These are phyloP conservation scores for Panus rudis DNA, from an alignment of 768 basidiomycete genomes.

Conservation along the genomic window DNA sequence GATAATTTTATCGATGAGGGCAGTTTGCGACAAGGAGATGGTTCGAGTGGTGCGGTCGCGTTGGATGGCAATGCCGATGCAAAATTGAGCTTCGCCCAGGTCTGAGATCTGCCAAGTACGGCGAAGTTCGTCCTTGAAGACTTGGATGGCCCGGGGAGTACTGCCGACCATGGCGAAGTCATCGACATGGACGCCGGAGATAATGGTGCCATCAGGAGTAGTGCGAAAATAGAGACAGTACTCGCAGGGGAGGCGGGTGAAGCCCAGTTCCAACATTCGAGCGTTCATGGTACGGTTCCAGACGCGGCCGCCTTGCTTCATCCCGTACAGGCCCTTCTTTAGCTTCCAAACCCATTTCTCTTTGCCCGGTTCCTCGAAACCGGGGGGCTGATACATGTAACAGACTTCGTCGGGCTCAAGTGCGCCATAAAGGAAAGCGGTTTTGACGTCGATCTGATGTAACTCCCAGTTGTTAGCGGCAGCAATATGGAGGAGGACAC, in stretches of 20 bases:
- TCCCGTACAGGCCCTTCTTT: conserved; percentile 24
- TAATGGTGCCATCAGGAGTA: background rate
- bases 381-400: conserved; percentile 11
- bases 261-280: conserved; percentile 7
- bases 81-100: too few species aligned
- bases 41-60: too few species aligned
- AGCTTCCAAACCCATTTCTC: conserved; percentile 13
- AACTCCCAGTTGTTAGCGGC: conserved; percentile 27
- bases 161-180: conserved; percentile 1
- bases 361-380: conserved; percentile 6
- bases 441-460: conserved; percentile 27
- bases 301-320: conserved; percentile 23
- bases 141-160: background rate
- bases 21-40: too few species aligned
- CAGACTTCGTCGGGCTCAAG: conserved; percentile 6
- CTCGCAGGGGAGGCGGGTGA: conserved; percentile 4
- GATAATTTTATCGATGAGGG: too few species aligned
- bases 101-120: too few species aligned
- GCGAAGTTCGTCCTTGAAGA: too few species aligned
- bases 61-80: too few species aligned
- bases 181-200: conserved; percentile 5
- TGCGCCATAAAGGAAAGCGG: conserved; percentile 21
- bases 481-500: conserved; percentile 29
- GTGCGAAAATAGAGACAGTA: conserved; percentile 4
- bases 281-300: conserved; percentile 22